A percentile compares a stretch with the other conserved stretches of the same genome.
Evolutionary conservation across 2,329 filamentous ascomycete species (phyloP).

Genomic region (Xylariomycetidae sp.): DNA sequence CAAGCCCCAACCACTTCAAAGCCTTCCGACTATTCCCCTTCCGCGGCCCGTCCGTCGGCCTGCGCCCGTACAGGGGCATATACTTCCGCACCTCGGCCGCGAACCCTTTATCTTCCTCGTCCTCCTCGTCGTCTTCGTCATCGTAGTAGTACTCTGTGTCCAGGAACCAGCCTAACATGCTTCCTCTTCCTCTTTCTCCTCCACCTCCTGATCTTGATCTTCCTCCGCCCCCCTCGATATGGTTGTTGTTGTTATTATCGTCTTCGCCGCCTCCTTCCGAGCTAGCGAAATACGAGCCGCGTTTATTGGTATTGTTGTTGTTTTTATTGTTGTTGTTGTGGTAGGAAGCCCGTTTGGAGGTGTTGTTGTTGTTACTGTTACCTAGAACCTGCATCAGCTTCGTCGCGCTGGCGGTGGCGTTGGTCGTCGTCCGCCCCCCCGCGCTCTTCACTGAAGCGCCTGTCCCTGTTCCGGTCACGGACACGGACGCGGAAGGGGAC

Average conservation of each 20-base stretch:
- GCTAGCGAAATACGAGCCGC: conserved; percentile 20
- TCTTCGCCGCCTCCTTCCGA: too few relatives aligned
- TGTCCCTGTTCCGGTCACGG: not conserved
- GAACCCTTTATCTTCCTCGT: conserved; percentile 36
- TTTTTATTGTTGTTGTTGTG: too few relatives aligned
- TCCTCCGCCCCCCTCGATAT: too few relatives aligned
- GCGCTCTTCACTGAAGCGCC: conserved; percentile 4
- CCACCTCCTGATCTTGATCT: conserved; percentile 9
- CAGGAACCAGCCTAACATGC: conserved; percentile 3
- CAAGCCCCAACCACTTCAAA: conserved; percentile 47
- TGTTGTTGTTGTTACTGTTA: too few relatives aligned
- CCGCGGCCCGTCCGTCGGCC: conserved; percentile 27
- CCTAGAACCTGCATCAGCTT: conserved; percentile 1
- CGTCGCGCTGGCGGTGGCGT: too few relatives aligned
- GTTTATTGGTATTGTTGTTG: not conserved
- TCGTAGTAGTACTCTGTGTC: too few relatives aligned
- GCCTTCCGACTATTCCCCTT: conserved; percentile 47
- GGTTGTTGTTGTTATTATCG: too few relatives aligned
- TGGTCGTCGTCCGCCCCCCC: not conserved
- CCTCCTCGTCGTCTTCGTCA: conserved; percentile 34
- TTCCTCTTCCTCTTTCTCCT: not conserved
- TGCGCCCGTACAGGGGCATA: conserved; percentile 39
- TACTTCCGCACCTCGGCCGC: conserved; percentile 46
- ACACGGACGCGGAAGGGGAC: too few relatives aligned
- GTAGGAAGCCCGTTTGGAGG: too few relatives aligned